phyloP scores from a whole-genome alignment of 345 rosid genomes.

The Aegle marmelos region DNA sequence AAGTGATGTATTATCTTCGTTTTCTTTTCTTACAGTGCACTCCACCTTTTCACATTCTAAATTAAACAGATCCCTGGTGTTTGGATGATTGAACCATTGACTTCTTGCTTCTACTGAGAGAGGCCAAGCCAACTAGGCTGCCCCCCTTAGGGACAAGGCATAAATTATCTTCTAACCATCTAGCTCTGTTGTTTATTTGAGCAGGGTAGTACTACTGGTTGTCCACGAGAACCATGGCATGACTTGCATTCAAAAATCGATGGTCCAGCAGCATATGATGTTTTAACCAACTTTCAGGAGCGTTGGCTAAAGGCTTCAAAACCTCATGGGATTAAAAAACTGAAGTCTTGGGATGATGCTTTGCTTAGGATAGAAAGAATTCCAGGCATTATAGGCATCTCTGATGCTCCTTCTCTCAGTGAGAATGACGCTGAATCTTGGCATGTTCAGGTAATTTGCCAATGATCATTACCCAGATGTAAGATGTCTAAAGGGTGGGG shows the following conservation, averaged over 20 bases:
- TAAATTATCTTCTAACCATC: not conserved
- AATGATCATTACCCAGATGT: constrained; percentile 5
- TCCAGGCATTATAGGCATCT: constrained; percentile 67
- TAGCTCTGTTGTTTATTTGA: constrained; percentile 13
- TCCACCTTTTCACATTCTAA: not conserved
- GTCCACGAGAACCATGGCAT: constrained; percentile 98
- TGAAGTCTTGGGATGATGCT: constrained; percentile 82
- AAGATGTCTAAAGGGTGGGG: constrained; percentile 7
- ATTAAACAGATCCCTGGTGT: too few relatives aligned
- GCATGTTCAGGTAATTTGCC: constrained; percentile 80
- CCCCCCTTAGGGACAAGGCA: not conserved
- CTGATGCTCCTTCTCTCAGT: constrained; percentile 43
- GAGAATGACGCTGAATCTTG: constrained; percentile 71
- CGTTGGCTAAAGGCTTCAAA: constrained; percentile 87
- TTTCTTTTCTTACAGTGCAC: not conserved
- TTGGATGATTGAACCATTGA: not conserved
- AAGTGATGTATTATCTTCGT: not conserved
- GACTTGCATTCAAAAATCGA: constrained; percentile 88
- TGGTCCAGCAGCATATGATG: constrained; percentile 98
- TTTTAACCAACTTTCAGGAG: constrained; percentile 87
- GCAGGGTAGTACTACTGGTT: constrained; percentile 67
- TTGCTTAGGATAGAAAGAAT: constrained; percentile 72
- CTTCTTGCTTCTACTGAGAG: not conserved
- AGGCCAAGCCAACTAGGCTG: not conserved
- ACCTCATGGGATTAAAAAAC: constrained; percentile 72